Evolutionary conservation across 257 asterid genomes (phyloP).

Genomic region (Phtheirospermum japonicum): DNA sequence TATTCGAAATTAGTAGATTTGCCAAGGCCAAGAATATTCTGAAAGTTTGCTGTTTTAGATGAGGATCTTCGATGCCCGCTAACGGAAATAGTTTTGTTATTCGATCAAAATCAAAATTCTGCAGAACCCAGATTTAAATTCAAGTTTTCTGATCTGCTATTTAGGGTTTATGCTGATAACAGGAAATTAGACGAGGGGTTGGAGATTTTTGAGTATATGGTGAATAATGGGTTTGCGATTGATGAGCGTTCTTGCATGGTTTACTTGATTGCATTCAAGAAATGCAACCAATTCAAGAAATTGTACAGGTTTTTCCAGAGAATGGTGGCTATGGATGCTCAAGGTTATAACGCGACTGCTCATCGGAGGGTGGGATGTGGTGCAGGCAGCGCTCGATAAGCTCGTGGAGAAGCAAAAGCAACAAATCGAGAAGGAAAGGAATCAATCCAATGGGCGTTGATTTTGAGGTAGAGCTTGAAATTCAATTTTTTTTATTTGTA

Average conservation of each 20-base stretch:
- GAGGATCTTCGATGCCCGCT: conserved; percentile 42
- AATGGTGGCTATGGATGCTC: too few species aligned
- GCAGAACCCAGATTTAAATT: conserved; percentile 28
- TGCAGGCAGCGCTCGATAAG: conserved; percentile 80
- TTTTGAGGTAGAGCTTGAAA: neutral
- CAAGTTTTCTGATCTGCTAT: conserved; percentile 46
- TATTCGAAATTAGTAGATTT: conserved; percentile 51
- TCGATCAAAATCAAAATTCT: conserved; percentile 22
- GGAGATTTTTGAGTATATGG: conserved; percentile 50
- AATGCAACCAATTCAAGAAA: conserved; percentile 38
- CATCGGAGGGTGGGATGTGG: conserved; percentile 86
- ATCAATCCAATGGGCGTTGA: conserved; percentile 37
- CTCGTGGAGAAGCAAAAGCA: conserved; percentile 91
- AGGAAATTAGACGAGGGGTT: conserved; percentile 41
- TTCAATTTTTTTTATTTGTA: too few species aligned
- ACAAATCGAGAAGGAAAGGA: conserved; percentile 62
- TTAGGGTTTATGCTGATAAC: conserved; percentile 49
- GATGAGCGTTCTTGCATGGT: conserved; percentile 87
- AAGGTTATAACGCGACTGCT: conserved; percentile 72
- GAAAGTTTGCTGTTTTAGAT: conserved; percentile 43
- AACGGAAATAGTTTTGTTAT: conserved; percentile 41
- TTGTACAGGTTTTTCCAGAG: conserved; percentile 49
- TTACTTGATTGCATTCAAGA: conserved; percentile 64
- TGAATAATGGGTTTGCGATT: conserved; percentile 43
- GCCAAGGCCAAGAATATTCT: conserved; percentile 59